phyloP scores from a whole-genome alignment of 495 filamentous ascomycete genomes.

The Aspergillus mulundensis region DNA sequence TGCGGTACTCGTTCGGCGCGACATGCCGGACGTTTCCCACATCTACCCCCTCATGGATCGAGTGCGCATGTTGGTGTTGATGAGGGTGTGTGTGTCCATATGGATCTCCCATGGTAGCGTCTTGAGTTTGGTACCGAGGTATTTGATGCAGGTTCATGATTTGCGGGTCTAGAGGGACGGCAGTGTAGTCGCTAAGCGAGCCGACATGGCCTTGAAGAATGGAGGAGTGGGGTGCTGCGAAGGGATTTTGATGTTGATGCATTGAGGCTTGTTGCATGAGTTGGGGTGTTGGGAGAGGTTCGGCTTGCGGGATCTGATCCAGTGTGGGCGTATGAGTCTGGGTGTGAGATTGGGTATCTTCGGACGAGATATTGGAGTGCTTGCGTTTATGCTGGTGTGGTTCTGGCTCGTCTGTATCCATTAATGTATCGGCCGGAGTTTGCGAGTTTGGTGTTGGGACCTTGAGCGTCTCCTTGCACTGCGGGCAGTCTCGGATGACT shows the following conservation, averaged over 20 bases:
- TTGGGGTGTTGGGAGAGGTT: conserved; percentile 22
- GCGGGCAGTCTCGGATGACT: conserved; percentile 85
- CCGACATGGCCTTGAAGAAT: conserved; percentile 31
- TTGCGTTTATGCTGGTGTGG: neutral
- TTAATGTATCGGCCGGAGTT: conserved; percentile 25
- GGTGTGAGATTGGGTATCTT: neutral
- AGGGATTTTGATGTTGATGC: conserved; percentile 31
- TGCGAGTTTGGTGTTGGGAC: conserved; percentile 33
- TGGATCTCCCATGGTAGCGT: conserved; percentile 29
- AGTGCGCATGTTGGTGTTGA: conserved; percentile 15
- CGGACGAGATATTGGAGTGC: neutral
- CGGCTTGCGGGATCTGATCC: conserved; percentile 10
- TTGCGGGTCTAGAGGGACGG: conserved; percentile 43
- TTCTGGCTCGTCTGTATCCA: neutral
- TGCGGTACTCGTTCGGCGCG: conserved; percentile 37
- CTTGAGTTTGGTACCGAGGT: conserved; percentile 36
- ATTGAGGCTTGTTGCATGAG: conserved; percentile 32
- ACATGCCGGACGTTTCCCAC: conserved; percentile 33
- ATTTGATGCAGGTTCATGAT: conserved; percentile 43
- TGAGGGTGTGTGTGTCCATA: conserved; percentile 29
- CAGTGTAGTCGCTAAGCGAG: conserved; percentile 35
- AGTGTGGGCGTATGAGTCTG: neutral
- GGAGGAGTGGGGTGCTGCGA: conserved; percentile 25
- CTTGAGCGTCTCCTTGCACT: conserved; percentile 82
- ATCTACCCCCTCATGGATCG: neutral